Conservation (phyloP, 164 flowering plant genomes). For the Platanus orientalis region DNA sequence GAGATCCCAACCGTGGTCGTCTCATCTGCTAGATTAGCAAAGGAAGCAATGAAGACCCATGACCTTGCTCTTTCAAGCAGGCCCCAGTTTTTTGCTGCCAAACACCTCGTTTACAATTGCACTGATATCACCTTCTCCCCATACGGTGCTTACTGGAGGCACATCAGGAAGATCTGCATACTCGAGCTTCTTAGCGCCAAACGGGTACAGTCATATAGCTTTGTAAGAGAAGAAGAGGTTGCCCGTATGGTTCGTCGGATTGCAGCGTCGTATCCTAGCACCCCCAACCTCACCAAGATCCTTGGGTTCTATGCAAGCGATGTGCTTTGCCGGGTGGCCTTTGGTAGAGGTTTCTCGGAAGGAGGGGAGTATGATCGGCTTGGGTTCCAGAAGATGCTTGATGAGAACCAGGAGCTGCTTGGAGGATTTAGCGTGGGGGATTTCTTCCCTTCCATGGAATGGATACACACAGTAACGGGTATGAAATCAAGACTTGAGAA, state of each 20-base stretch:
- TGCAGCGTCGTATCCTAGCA: slow-evolving; percentile 16
- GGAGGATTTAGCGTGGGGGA: no score
- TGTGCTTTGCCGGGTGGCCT: slow-evolving; percentile 40
- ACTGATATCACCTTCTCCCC: slow-evolving; percentile 45
- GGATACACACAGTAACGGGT: slow-evolving; percentile 37
- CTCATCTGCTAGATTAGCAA: slow-evolving; percentile 53
- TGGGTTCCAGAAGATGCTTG: slow-evolving; percentile 45
- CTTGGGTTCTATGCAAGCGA: slow-evolving; percentile 33
- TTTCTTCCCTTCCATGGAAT: no score
- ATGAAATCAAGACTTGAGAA: slow-evolving; percentile 27
- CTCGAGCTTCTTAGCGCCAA: slow-evolving; percentile 45
- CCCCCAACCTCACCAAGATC: slow-evolving; percentile 28
- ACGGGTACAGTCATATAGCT: slow-evolving; percentile 38
- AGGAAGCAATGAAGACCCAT: slow-evolving; percentile 45
- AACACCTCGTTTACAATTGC: slow-evolving; percentile 35
- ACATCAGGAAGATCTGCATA: slow-evolving; percentile 37
- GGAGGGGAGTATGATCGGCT: slow-evolving; percentile 43
- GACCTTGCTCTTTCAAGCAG: slow-evolving; percentile 37
- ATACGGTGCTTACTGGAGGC: slow-evolving; percentile 58
- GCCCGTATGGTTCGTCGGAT: slow-evolving; percentile 30
- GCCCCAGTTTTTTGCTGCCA: slow-evolving; percentile 33
- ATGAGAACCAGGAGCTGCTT: slow-evolving; percentile 43
- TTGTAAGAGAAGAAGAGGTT: slow-evolving; percentile 53
- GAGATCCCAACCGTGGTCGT: slow-evolving; percentile 44
- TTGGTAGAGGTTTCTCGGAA: slow-evolving; percentile 37